Base-by-base conservation (phyloP, 768 basidiomycete species). In the Lyophyllum semitale region DNA sequence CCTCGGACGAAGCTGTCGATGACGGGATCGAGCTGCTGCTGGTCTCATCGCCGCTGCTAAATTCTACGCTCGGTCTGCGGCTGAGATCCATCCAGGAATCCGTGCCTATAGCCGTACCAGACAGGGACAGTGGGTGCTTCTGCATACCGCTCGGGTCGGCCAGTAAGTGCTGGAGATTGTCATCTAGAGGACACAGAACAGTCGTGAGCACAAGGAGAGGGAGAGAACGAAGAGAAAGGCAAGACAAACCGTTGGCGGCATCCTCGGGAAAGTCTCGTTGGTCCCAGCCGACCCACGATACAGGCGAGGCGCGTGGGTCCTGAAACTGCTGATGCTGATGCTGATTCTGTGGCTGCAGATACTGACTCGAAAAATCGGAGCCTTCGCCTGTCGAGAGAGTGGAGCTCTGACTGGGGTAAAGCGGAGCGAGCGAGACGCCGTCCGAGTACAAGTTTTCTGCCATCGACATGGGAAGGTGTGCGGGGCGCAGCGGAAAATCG, bases 1-100 rank as follows among this genome's bases (percentile, higher is more conserved):
- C 71, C 25, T 60, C 75, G 7, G 82, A 83, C 8, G 82, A 83
- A 8, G 78, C 59, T 9, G 84, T 82, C 41, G 82, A 83, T 9
- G 82, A 83, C 13, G 79, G 75, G 1, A 78, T 70, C 1, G 79
- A 81, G 7, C 72, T 68, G 3, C 71, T n/a, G n/a, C n/a, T n/a
- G n/a, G n/a, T 68, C 57, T 76, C 78, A 18, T 76, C 73, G 26
- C 76, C 77, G 40, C 81, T 80, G 51, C 75, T 44, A 17, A 50
- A 54, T 15, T 54, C 57, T 0, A 58, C 3, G 33, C 51, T 53
- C 80, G 50, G 80, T n/a, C n/a, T n/a, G 81, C 12, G 48, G 26
- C 26, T 29, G 23, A 18, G 47, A 27, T 23, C 50, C 26, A 48
- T 9, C 4, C 29, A 12, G 46, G 51, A 46, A 15, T 20, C 23